A percentile compares a stretch with the other conserved stretches of the same genome.
phyloP scores from a whole-genome alignment of 1,139 yeast species.

The Saccharomyces hybrid region DNA sequence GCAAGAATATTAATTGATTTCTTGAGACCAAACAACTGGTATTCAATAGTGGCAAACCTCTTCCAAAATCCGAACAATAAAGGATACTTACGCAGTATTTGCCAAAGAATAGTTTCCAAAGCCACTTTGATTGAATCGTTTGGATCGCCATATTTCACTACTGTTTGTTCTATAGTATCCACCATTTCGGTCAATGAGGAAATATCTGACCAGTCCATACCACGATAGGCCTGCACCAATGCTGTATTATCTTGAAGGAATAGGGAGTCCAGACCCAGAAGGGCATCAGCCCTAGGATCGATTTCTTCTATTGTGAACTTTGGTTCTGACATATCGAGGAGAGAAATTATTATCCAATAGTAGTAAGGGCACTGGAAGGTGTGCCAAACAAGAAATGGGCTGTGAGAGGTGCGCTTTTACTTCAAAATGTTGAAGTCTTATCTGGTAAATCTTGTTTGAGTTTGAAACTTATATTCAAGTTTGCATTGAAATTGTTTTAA shows the following conservation, averaged over 20 bases:
- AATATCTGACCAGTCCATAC: constrained; percentile 25
- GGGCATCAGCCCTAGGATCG: constrained; percentile 6
- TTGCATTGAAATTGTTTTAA: neutral
- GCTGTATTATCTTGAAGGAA: constrained; percentile 33
- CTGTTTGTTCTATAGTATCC: constrained; percentile 26
- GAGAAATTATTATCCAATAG: neutral
- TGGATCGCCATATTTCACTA: constrained; percentile 32
- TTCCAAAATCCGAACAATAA: constrained; percentile 56
- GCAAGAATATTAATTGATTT: constrained; percentile 43
- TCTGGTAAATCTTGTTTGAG: neutral
- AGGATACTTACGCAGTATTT: constrained; percentile 47
- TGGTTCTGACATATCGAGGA: constrained; percentile 48
- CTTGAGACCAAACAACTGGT: constrained; percentile 47
- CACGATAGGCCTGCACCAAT: constrained; percentile 22
- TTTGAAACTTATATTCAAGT: neutral
- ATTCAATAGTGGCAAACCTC: constrained; percentile 46
- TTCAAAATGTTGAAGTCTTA: neutral
- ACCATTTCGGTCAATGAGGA: constrained; percentile 24
- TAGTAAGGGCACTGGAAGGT: neutral
- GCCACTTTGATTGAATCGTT: constrained; percentile 27
- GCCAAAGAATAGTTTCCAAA: constrained; percentile 34
- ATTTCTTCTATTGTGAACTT: constrained; percentile 45
- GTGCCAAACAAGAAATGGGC: neutral
- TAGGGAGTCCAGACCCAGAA: constrained; percentile 21
- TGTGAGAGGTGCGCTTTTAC: neutral